These are phyloP conservation scores for Neoarthrinium moseri DNA, from an alignment of 2,329 filamentous ascomycete genomes.

Conservation along the genomic window DNA sequence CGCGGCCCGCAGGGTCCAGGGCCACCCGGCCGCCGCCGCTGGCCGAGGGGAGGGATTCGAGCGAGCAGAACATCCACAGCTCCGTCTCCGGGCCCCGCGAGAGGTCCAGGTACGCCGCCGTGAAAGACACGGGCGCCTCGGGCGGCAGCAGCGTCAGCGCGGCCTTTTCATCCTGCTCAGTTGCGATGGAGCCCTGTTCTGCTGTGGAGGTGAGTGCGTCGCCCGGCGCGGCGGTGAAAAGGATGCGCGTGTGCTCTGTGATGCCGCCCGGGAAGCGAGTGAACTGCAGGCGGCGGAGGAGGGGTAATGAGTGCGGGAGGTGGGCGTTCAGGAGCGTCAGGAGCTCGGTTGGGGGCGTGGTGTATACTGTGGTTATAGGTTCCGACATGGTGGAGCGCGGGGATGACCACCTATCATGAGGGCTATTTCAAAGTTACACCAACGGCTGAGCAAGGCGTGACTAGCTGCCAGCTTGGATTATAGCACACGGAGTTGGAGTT, in stretches of 20 bases:
- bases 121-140: slow-evolving; percentile 41
- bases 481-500: no score
- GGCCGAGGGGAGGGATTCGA: slow-evolving; percentile 31
- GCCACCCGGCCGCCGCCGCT: not conserved
- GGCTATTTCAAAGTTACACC: no score
- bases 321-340: slow-evolving; percentile 46
- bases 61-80: slow-evolving; percentile 59
- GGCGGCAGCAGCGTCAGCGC: not conserved
- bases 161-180: slow-evolving; percentile 7
- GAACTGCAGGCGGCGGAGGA: slow-evolving; percentile 64
- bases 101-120: slow-evolving; percentile 61
- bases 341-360: slow-evolving; percentile 32
- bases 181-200: no score
- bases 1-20: not conserved
- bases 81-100: slow-evolving; percentile 62
- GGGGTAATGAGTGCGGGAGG: slow-evolving; percentile 57
- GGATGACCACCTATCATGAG: no score
- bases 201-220: not conserved
- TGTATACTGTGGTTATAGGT: slow-evolving; percentile 20
- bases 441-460: no score
- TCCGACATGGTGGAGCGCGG: no score
- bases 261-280: slow-evolving; percentile 39
- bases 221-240: slow-evolving; percentile 32
- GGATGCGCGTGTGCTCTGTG: slow-evolving; percentile 40
- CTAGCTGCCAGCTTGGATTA: no score